Base-by-base conservation (phyloP, 768 basidiomycete genomes). In the Tulasnella sp. region DNA sequence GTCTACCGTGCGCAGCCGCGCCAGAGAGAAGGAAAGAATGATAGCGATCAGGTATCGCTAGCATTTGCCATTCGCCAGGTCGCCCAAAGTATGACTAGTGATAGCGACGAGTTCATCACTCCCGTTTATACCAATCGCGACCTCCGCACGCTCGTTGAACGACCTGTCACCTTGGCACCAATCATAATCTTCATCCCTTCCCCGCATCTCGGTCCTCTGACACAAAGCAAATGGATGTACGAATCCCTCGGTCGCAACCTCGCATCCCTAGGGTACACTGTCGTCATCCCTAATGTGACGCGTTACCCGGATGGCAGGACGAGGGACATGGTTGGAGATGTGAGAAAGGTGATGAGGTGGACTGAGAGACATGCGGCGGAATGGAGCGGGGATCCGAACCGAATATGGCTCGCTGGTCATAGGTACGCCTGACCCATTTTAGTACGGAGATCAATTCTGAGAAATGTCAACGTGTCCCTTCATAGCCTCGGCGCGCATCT, bases 381-480 rank as follows among this genome's bases (percentile, higher is more conserved):
- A n/a, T 63, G 54, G 34, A 64, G 65, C 10, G 65, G 64, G 13
- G 65, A 66, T 32, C 47, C 64, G 4, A 17, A 24, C 38, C 44
- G 30, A 27, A 60, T 66, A 3, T 59, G 51, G 26, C 58, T 66
- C 41, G 55, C 63, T 26, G 65, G 65, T 9, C 61, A 65, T 34
- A 62, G 60, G 60, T 56, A 21, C 21, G 56, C 17, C 34, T 15
- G 4, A 11, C 3, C 13, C 23, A 5, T 44, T 17, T 38, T 21
- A 15, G 30, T 13, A 7, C 13, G 54, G 23, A 5, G 2, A 23
- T 34, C 51, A 9, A 11, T 5, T 24, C n/a, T 58, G 1, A 44
- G 17, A 9, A 7, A 49, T 19, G 27, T 47, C 4, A 24, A 30
- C n/a, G n/a, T n/a, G n/a, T n/a, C n/a, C n/a, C n/a, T n/a, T n/a